Base-by-base conservation (phyloP, 2,329 filamentous ascomycete species). In the Verticillium tricorpus region DNA sequence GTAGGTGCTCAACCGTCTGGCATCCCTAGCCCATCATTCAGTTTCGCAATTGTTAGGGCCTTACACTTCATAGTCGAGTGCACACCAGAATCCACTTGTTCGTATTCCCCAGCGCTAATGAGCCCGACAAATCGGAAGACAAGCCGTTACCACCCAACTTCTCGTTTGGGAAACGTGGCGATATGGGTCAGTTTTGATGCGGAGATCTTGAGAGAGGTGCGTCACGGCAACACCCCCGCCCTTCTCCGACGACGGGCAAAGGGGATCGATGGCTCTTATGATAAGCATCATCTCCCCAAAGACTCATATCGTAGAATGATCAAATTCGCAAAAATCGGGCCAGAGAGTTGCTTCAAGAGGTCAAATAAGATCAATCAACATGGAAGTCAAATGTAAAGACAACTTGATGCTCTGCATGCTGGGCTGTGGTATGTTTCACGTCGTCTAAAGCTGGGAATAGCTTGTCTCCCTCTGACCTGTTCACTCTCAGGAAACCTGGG, bases 401-500 rank as follows among this genome's bases (percentile, higher is more conserved):
- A 19, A 59, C 28, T 15, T 61, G 1, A 60, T 63, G 7, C 52
- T 67, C 5, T 66, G 64, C 32, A 61, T 67, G 11, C 32, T 66
- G 19, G 65, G 65, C 17, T 67, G 65, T 52, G 65, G 65, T 66
- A 61, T 25, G 61, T 56, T 40, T 9, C 28, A 8, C 11, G 35
- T 34, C 1, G 17, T 25, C 5, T 19, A 14, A 4, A 25, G 6
- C 9, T 5, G 12, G 9, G 6, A n/a, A 2, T 2, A 31, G 1
- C 25, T 9, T 28, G 28, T 28, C 3, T 31, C 39, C 45, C 34
- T 34, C 58, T 57, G n/a, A 39, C 15, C 0, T 5, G 4, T 40
- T 6, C n/a, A 31, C 56, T 5, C 0, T 22, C 7, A 74, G 72
- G 72, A 14, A 74, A 74, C 55, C 68, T 74, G 3, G 73, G 72